These are phyloP conservation scores for Podospora comata DNA, from an alignment of 495 filamentous ascomycete genomes.

Conservation along the genomic window DNA sequence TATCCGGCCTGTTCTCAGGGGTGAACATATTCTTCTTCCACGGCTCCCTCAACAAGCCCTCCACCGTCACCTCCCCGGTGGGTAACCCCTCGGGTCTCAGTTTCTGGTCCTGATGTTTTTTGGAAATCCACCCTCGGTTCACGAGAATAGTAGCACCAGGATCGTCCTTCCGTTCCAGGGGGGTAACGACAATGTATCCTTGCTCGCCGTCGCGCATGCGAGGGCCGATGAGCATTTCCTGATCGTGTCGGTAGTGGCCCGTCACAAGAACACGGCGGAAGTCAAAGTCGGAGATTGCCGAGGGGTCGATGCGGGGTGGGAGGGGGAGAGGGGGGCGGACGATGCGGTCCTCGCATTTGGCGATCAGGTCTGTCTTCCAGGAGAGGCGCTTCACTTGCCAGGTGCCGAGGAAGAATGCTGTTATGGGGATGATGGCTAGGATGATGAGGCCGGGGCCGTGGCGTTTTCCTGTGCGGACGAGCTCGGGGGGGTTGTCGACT, in stretches of 20 bases:
- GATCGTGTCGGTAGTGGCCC: slow-evolving; percentile 75
- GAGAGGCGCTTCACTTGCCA: slow-evolving; percentile 94
- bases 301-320: slow-evolving; percentile 74
- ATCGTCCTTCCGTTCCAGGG: slow-evolving; percentile 64
- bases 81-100: slow-evolving; percentile 59
- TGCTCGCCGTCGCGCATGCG: slow-evolving; percentile 84
- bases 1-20: slow-evolving; percentile 78
- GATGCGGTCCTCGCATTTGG: slow-evolving; percentile 84
- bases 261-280: slow-evolving; percentile 80
- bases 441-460: slow-evolving; percentile 83
- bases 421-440: slow-evolving; percentile 83
- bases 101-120: slow-evolving; percentile 62
- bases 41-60: slow-evolving; percentile 82
- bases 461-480: slow-evolving; percentile 66
- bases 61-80: slow-evolving; percentile 64
- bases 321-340: slow-evolving; percentile 82
- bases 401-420: slow-evolving; percentile 82
- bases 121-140: slow-evolving; percentile 85
- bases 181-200: slow-evolving; percentile 87
- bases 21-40: slow-evolving; percentile 98
- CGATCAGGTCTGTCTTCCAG: slow-evolving; percentile 91
- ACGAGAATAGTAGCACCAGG: slow-evolving; percentile 62
- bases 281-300: slow-evolving; percentile 82
- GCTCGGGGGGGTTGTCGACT: slow-evolving; percentile 75
- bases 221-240: slow-evolving; percentile 94